A percentile compares a stretch with the other conserved stretches of the same genome.
Evolutionary conservation across 495 filamentous ascomycete genomes (phyloP).

Genomic region (Niebla homalea): DNA sequence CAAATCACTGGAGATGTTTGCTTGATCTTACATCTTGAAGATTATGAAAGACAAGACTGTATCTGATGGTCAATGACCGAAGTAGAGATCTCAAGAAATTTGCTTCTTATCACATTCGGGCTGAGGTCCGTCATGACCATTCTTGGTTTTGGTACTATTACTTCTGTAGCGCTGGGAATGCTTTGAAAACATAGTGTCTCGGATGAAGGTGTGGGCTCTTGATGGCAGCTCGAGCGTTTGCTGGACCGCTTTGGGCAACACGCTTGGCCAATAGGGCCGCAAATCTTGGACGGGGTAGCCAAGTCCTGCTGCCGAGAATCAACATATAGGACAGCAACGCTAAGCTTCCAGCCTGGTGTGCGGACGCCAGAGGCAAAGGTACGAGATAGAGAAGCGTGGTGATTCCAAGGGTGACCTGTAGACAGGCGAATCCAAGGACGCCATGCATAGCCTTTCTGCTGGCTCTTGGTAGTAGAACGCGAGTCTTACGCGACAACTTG

Average conservation of each 20-base stretch:
- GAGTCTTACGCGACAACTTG: constrained; percentile 46
- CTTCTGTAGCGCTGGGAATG: neutral
- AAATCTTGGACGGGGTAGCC: constrained; percentile 38
- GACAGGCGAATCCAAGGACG: constrained; percentile 63
- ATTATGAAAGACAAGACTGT: too few species aligned
- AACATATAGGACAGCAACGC: constrained; percentile 72
- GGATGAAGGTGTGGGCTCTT: neutral
- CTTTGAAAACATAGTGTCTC: constrained; percentile 1
- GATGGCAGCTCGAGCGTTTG: neutral
- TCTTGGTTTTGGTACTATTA: neutral
- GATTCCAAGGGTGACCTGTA: constrained; percentile 80
- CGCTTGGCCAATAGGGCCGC: constrained; percentile 25
- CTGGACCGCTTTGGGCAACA: neutral
- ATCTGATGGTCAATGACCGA: too few species aligned
- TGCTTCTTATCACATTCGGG: too few species aligned
- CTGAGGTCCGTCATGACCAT: neutral
- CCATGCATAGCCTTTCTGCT: constrained; percentile 63
- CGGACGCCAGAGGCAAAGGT: constrained; percentile 72
- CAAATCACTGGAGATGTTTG: too few species aligned
- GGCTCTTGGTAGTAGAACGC: constrained; percentile 46
- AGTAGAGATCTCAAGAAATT: too few species aligned
- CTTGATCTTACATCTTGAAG: too few species aligned
- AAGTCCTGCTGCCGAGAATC: constrained; percentile 54
- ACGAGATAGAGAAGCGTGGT: constrained; percentile 85
- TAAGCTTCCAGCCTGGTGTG: constrained; percentile 84